Percentiles rank a stretch among this genome's conserved stretches.
Conservation (phyloP, 352 stramenopile species). For the Pythium phragmitis region DNA sequence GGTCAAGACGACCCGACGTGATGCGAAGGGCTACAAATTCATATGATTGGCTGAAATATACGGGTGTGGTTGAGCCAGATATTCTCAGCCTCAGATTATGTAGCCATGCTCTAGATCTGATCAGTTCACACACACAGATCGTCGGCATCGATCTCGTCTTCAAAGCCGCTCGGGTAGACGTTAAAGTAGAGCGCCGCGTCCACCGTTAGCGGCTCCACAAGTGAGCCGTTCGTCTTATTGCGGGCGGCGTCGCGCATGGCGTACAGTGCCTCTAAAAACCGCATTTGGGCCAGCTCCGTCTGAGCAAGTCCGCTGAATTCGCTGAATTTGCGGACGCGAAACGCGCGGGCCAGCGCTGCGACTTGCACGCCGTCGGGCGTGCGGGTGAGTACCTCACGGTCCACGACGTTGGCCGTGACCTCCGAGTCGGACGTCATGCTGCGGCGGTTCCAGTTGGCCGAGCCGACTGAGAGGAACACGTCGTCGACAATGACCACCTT, state of each 20-base stretch:
- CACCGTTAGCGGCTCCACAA: constrained; percentile 20
- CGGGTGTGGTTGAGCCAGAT: background rate
- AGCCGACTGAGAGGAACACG: constrained; percentile 32
- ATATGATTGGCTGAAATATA: background rate
- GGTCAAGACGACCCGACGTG: background rate
- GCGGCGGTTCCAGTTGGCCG: constrained; percentile 38
- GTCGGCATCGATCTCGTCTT: constrained; percentile 33
- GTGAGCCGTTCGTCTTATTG: constrained; percentile 2
- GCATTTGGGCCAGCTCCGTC: constrained; percentile 20
- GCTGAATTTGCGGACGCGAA: constrained; percentile 22
- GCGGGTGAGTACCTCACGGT: background rate
- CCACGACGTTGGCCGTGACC: constrained; percentile 26
- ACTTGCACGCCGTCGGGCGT: constrained; percentile 18
- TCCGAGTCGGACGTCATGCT: constrained; percentile 41
- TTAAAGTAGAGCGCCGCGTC: constrained; percentile 33
- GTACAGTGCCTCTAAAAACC: constrained; percentile 28
- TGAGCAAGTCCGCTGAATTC: constrained; percentile 22
- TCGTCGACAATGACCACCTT: constrained; percentile 31
- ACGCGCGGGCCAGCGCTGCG: constrained; percentile 15
- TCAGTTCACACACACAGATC: constrained; percentile 8
- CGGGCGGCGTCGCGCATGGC: constrained; percentile 16
- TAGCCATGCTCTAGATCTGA: background rate
- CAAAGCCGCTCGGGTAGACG: constrained; percentile 32
- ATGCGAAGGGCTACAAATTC: background rate
- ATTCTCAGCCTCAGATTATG: background rate